A percentile compares a stretch with the other conserved stretches of the same genome.
Conservation (phyloP, 1,284 basidiomycete genomes). For the Ganoderma sinense region DNA sequence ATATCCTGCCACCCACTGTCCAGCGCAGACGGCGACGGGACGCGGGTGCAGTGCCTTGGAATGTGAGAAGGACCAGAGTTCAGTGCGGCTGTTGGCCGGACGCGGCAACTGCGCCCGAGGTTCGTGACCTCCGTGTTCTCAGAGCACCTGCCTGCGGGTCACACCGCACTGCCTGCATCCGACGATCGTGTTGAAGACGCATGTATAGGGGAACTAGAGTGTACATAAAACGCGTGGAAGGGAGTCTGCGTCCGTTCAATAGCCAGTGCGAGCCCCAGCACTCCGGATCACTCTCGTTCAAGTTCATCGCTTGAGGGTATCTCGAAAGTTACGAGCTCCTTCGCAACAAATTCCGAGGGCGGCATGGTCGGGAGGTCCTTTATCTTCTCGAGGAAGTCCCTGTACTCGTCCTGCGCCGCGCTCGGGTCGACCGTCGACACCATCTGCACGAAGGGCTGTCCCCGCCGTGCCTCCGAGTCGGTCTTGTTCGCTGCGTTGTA, state of each 20-base stretch:
- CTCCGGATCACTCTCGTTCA: not conserved
- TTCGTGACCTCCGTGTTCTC: not conserved
- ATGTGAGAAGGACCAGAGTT: not conserved
- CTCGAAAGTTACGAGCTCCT: too few species aligned
- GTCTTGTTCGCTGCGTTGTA: conserved; percentile 16
- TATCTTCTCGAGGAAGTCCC: not conserved
- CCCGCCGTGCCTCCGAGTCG: too few species aligned
- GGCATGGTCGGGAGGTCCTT: not conserved
- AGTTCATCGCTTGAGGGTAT: too few species aligned
- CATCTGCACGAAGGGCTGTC: conserved; percentile 8
- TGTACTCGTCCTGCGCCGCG: not conserved
- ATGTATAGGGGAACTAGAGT: not conserved
- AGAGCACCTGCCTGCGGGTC: not conserved
- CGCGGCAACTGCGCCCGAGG: not conserved
- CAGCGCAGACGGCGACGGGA: not conserved
- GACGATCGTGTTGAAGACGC: not conserved
- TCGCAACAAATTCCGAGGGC: not conserved
- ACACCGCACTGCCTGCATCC: not conserved
- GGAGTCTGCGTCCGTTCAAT: not conserved
- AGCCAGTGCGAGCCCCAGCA: not conserved
- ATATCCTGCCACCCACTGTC: not conserved
- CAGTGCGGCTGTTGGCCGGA: not conserved
- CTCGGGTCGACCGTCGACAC: not conserved
- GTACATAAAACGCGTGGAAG: not conserved
- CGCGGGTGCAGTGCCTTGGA: not conserved